Percentiles rank a stretch among this genome's conserved stretches.
phyloP scores from a whole-genome alignment of 2,329 filamentous ascomycete species.

The Plenodomus biglobosus region DNA sequence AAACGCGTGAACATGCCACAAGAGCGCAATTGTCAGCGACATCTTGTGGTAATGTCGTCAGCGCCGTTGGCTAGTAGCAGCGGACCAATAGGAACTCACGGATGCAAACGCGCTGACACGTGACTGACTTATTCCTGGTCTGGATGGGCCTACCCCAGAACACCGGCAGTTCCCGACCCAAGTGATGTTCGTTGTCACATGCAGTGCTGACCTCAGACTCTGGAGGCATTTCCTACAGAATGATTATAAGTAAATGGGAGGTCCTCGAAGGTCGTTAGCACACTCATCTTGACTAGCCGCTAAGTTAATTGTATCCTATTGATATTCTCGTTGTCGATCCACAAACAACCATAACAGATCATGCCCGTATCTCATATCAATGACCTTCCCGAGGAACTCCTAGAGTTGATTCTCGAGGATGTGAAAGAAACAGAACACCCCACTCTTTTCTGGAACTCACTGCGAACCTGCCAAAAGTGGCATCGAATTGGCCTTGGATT shows the following conservation, averaged over 20 bases:
- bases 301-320: too few species aligned
- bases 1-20: neutral
- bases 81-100: constrained; percentile 3
- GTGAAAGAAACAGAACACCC: constrained; percentile 4
- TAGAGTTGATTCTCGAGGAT: constrained; percentile 7
- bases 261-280: too few species aligned
- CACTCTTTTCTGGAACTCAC: constrained; percentile 4
- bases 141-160: neutral
- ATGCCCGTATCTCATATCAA: neutral
- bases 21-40: neutral
- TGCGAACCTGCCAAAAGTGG: constrained; percentile 13
- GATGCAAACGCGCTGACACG: constrained; percentile 3
- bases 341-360: neutral
- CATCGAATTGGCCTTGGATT: constrained; percentile 13
- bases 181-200: neutral
- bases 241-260: neutral
- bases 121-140: neutral
- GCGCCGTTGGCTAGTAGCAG: constrained; percentile 2
- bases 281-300: too few species aligned
- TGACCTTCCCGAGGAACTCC: constrained; percentile 14
- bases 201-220: neutral
- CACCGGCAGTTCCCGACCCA: neutral
- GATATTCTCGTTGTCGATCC: neutral
- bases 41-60: constrained; percentile 2
- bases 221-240: neutral